A percentile compares a stretch with the other conserved stretches of the same genome.
Evolutionary conservation across 2,329 filamentous ascomycete genomes (phyloP).

Genomic region (Fusarium cyanostomum): DNA sequence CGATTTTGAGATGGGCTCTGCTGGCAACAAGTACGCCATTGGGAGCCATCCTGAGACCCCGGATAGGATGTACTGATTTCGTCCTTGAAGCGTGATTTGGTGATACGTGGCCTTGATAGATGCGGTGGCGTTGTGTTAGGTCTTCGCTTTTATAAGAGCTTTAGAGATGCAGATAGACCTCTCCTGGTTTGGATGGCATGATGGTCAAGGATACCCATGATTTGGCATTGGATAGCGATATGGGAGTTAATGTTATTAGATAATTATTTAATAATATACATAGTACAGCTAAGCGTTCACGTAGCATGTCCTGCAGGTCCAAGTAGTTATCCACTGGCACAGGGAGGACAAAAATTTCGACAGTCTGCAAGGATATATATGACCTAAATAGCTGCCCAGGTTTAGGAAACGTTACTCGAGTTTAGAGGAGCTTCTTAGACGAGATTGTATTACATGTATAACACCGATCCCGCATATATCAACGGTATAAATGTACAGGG

Average conservation of each 20-base stretch:
- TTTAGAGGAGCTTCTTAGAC: too few relatives aligned
- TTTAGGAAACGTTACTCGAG: too few relatives aligned
- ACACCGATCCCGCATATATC: too few relatives aligned
- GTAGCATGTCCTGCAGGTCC: too few relatives aligned
- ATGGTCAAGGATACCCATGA: slow-evolving; percentile 20
- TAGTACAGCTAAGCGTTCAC: too few relatives aligned
- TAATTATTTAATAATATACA: slow-evolving; percentile 13
- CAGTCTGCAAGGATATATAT: too few relatives aligned
- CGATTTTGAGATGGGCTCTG: slow-evolving; percentile 44
- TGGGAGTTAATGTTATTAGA: background rate
- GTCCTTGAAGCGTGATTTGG: background rate
- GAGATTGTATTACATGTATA: too few relatives aligned
- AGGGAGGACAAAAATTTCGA: too few relatives aligned
- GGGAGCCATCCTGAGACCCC: slow-evolving; percentile 27
- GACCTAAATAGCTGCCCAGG: too few relatives aligned
- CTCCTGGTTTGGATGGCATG: slow-evolving; percentile 2
- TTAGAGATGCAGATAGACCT: background rate
- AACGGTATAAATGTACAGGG: too few relatives aligned
- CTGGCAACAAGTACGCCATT: slow-evolving; percentile 34
- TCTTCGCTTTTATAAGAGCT: background rate
- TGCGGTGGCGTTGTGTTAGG: slow-evolving; percentile 10
- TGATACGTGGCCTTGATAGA: background rate
- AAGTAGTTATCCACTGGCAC: too few relatives aligned
- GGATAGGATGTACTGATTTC: slow-evolving; percentile 29
- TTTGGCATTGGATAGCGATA: background rate